Base-by-base conservation (phyloP, 176 grass and related monocot species). In the Oryza rufipogon region DNA sequence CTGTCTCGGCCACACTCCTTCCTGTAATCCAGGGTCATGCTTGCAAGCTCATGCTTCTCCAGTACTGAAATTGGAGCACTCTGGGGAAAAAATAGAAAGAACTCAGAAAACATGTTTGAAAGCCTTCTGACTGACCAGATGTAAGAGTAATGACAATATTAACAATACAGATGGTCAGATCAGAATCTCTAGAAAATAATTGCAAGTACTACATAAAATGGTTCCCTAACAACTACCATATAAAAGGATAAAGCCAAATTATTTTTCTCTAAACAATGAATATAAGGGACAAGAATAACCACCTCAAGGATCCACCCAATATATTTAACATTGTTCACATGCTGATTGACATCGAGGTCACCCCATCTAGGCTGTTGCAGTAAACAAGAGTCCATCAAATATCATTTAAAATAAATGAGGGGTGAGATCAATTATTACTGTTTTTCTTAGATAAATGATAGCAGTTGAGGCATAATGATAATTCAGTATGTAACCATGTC, bases 281-380 rank as follows among this genome's bases (percentile, higher is more conserved):
- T 20, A 46, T 26, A 32, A 12, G 9, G 7, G 11, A 11, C 0
- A 14, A 68, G 42, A 11, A 77, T 63, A 87, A 76, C 71, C 87
- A 99, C 97, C 97, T 99, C 97, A 72, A 99, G 86, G 76, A 99
- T 99, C 97, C 97, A 99, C 36, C 97, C 97, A 78, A 99, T 92
- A 83, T 99, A 99, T 73, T 99, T 99, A 46, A 99, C 97, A 80
- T 99, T 99, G 74, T 99, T 99, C 88, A 99, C 97, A 71, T 99
- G 97, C 82, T 99, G 97, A 77, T 99, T 99, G 38, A 99, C 88
- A 69, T 99, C 97, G 74, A 99, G 82, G 88, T 99, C 97, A 20
- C 86, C 91, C 97, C 97, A 99, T 73, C 76, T 94, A 81, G 97
- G 97, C 97, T 99, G 93, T 91, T 79, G 12, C 14, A 88, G 26